Conservation (phyloP, 805 yeast genomes). For the Cyberlindnera mississippiensis region DNA sequence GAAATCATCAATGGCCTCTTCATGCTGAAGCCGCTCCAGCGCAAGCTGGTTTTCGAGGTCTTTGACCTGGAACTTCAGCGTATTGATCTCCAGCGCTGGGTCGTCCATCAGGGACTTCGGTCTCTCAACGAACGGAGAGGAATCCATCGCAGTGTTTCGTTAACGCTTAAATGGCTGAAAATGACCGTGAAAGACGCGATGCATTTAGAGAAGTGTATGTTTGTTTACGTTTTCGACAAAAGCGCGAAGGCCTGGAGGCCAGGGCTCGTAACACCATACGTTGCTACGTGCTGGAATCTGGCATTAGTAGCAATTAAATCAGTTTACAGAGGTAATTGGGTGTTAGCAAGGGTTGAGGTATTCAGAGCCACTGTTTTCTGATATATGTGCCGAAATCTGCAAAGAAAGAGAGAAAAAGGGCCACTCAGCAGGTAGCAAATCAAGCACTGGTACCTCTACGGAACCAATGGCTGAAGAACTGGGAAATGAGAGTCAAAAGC, state of each 20-base stretch:
- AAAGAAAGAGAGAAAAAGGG: no score
- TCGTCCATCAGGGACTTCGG: conserved; percentile 19
- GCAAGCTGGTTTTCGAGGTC: conserved; percentile 38
- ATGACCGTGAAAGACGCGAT: neutral
- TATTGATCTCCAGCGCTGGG: conserved; percentile 20
- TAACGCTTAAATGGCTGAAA: no score
- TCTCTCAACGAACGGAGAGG: conserved; percentile 35
- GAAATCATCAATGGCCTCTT: conserved; percentile 29
- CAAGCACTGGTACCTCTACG: conserved; percentile 5
- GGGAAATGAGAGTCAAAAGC: conserved; percentile 21
- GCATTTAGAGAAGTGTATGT: neutral
- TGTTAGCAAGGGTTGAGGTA: no score
- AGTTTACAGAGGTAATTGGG: no score
- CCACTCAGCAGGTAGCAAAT: no score
- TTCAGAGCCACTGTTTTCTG: no score
- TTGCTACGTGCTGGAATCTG: no score
- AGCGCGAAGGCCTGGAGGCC: neutral
- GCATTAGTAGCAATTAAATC: no score
- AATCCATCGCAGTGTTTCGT: conserved; percentile 21
- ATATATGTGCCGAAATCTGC: no score
- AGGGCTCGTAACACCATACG: neutral
- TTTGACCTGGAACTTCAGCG: conserved; percentile 35
- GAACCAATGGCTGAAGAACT: conserved; percentile 27
- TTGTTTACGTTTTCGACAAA: conserved; percentile 2
- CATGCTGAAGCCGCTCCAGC: conserved; percentile 30